These are phyloP conservation scores for Epichloe hybrida DNA, from an alignment of 2,329 filamentous ascomycete genomes.

Conservation along the genomic window DNA sequence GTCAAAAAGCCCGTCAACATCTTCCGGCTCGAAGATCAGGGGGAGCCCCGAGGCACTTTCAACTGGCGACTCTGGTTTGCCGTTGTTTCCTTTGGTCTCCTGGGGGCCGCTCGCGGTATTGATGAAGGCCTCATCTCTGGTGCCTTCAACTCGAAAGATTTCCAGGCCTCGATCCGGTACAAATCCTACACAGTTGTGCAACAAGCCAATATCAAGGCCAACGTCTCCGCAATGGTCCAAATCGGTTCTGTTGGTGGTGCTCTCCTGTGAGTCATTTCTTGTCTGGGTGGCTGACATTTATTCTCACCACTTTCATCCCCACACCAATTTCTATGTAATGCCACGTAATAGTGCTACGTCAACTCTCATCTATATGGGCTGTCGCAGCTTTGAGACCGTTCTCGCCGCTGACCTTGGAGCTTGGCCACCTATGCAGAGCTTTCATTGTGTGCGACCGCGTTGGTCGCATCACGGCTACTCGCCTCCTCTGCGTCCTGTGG, in stretches of 20 bases:
- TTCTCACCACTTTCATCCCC: background rate
- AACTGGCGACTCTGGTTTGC: slow-evolving; percentile 73
- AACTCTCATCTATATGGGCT: too few relatives aligned
- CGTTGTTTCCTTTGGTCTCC: slow-evolving; percentile 58
- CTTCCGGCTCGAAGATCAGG: slow-evolving; percentile 49
- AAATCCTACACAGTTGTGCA: slow-evolving; percentile 35
- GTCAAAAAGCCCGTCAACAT: slow-evolving; percentile 46
- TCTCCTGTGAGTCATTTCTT: slow-evolving; percentile 29
- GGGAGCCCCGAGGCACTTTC: slow-evolving; percentile 57
- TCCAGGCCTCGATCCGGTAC: slow-evolving; percentile 46
- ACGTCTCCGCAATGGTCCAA: slow-evolving; percentile 72
- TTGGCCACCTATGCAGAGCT: slow-evolving; percentile 24
- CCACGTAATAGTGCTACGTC: background rate
- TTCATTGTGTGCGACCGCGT: slow-evolving; percentile 46
- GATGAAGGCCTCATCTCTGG: slow-evolving; percentile 69
- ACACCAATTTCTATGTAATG: background rate
- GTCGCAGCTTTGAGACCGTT: background rate
- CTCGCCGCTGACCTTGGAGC: background rate
- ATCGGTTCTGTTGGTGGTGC: slow-evolving; percentile 62
- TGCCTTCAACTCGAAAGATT: slow-evolving; percentile 53
- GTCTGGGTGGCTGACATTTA: background rate
- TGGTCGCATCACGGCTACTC: slow-evolving; percentile 49
- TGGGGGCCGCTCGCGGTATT: slow-evolving; percentile 66
- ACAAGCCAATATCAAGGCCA: slow-evolving; percentile 56
- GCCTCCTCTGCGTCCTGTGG: slow-evolving; percentile 43